A percentile compares a stretch with the other conserved stretches of the same genome.
Conservation (phyloP, 2,329 filamentous ascomycete genomes). For the Aspergillus aculeatus region DNA sequence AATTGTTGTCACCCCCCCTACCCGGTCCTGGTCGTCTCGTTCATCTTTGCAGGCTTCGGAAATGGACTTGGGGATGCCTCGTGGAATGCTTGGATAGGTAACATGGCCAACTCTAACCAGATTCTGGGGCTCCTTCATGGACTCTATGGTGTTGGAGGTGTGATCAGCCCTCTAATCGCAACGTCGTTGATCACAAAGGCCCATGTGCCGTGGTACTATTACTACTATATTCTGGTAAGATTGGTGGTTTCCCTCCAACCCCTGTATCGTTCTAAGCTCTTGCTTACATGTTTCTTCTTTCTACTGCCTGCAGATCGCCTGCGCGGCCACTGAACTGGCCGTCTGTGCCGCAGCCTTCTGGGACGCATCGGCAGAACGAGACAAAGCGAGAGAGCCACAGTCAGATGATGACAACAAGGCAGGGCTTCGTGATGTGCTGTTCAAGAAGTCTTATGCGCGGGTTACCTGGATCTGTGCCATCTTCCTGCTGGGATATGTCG, state of each 20-base stretch:
- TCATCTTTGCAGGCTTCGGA: slow-evolving; percentile 43
- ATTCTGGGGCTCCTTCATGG: slow-evolving; percentile 71
- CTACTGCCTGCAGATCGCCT: slow-evolving; percentile 16
- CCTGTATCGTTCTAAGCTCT: too few relatives aligned
- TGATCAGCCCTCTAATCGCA: slow-evolving; percentile 67
- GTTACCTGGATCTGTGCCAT: slow-evolving; percentile 42
- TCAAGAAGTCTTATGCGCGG: slow-evolving; percentile 10
- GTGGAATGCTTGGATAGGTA: slow-evolving; percentile 65
- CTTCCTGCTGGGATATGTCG: slow-evolving; percentile 77
- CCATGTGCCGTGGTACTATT: slow-evolving; percentile 65
- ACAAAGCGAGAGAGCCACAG: background rate
- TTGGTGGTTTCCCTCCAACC: too few relatives aligned
- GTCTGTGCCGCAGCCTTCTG: slow-evolving; percentile 19
- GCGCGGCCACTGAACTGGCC: slow-evolving; percentile 26
- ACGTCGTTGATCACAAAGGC: slow-evolving; percentile 69
- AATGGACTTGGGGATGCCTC: slow-evolving; percentile 52
- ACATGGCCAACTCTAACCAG: slow-evolving; percentile 72
- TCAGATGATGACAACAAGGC: background rate
- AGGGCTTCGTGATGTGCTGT: slow-evolving; percentile 11
- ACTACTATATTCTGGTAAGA: slow-evolving; percentile 75
- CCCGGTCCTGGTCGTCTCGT: slow-evolving; percentile 41
- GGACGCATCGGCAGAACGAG: slow-evolving; percentile 5
- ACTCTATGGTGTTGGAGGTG: slow-evolving; percentile 70
- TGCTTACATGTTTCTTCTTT: background rate
- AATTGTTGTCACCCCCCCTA: slow-evolving; percentile 43